Evolutionary conservation across 208 protist species (phyloP), one percentile per base, ranked within the genome.

Genomic region (Trypanosoma avium): DNA sequence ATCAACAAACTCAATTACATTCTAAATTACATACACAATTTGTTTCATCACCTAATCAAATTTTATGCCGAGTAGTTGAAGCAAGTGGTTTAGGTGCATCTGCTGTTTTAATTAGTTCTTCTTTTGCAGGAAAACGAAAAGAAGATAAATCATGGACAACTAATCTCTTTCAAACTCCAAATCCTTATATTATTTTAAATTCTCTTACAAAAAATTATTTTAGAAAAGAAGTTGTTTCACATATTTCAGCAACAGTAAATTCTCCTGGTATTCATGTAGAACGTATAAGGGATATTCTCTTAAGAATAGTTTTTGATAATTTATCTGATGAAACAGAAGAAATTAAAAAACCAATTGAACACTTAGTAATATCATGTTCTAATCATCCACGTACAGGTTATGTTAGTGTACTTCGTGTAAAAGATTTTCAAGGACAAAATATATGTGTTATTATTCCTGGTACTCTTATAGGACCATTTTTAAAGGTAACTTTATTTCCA

Each of bases 351-450:
- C 26, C 40, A 15, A 55, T 69, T 69, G 43, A 61, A 30, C 53
- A 24, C 19, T 30, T 69, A 33, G 53, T 69, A 13, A n/a, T 69
- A n/a, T 60, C 62, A 15, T 69, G 62, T 32, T 69, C 62, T 40
- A 69, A 69, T 36, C 52, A 69, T 33, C 62, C 62, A 50, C 53
- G 53, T 24, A 69, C 62, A 46, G 62, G 62, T 12, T 69, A 69
- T 30, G 62, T 69, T 52, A 61, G 43, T 8, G 62, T 69, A 13
- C 42, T 69, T 52, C 32, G 53, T 46, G 32, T 61, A 29, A 69
- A 60, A 19, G 32, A 61, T 17, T 45, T 69, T 29, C 17, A 61
- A 58, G 40, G 43, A 26, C 3, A 21, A 1, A 2, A 61, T 0
- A 54, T 45, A 15, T 40, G 53, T 17, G 54, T 33, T n/a, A 43